Percentiles rank a stretch among this genome's conserved stretches.
phyloP scores from a whole-genome alignment of 768 basidiomycete genomes.

The Tricholoma flavovirens region DNA sequence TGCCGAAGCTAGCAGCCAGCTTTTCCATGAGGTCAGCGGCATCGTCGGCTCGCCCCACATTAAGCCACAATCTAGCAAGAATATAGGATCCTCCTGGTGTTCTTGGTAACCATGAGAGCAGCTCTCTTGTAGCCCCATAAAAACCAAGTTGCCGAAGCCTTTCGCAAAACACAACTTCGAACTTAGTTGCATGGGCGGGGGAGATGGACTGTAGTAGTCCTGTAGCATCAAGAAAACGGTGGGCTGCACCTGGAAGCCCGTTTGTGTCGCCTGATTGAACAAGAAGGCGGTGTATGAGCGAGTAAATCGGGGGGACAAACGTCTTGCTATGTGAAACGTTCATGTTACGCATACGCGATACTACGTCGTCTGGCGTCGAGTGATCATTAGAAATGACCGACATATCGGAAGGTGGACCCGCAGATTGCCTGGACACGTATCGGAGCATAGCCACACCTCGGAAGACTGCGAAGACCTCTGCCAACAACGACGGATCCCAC shows the following conservation, averaged over 20 bases:
- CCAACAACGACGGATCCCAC: constrained; percentile 61
- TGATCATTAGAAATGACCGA: constrained; percentile 10
- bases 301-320: constrained; percentile 47
- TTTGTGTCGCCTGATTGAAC: constrained; percentile 42
- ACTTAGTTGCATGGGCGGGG: constrained; percentile 58
- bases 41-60: constrained; percentile 64
- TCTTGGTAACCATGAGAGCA: constrained; percentile 73
- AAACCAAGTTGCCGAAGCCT: constrained; percentile 60
- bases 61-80: constrained; percentile 59
- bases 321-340: constrained; percentile 52
- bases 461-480: constrained; percentile 75
- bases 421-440: constrained; percentile 53
- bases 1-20: constrained; percentile 72
- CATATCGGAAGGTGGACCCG: constrained; percentile 24
- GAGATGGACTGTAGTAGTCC: constrained; percentile 65
- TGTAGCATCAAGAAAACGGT: constrained; percentile 62
- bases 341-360: constrained; percentile 66
- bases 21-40: constrained; percentile 69
- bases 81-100: constrained; percentile 76
- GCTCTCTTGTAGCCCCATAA: constrained; percentile 51
- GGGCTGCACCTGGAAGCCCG: constrained; percentile 54
- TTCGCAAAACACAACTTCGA: constrained; percentile 72
- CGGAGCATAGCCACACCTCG: constrained; percentile 73
- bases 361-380: constrained; percentile 50
- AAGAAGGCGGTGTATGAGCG: constrained; percentile 60